phyloP scores from a whole-genome alignment of 1,284 basidiomycete species.

The Microbotryum silenes-acaulis region DNA sequence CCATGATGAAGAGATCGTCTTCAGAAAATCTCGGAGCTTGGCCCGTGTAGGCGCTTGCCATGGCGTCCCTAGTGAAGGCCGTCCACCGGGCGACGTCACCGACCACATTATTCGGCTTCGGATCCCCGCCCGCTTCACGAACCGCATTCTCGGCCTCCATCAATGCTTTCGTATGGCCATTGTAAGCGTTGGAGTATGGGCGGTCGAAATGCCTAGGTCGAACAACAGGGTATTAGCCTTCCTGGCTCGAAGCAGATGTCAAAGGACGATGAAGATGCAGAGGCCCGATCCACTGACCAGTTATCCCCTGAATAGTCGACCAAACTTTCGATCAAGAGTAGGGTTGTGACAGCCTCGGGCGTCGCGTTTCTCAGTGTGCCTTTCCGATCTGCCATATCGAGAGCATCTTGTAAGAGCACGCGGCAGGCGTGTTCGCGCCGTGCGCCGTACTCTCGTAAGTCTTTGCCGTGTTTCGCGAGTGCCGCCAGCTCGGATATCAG shows the following conservation, averaged over 20 bases:
- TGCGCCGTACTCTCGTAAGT: background rate
- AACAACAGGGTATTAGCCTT: no score
- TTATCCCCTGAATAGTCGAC: background rate
- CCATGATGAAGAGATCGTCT: slow-evolving; percentile 4
- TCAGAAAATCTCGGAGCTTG: slow-evolving; percentile 1
- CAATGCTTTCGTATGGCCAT: no score
- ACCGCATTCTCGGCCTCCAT: no score
- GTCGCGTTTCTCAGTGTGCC: background rate
- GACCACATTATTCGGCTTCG: no score
- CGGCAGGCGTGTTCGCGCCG: background rate
- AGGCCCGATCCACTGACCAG: no score
- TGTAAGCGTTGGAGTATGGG: no score
- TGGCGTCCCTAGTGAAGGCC: slow-evolving; percentile 1
- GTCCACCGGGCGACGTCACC: no score
- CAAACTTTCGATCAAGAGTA: slow-evolving; percentile 5
- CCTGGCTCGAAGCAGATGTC: no score
- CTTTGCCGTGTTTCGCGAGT: background rate
- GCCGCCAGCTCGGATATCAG: background rate
- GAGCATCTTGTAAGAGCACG: background rate
- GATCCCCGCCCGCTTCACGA: no score
- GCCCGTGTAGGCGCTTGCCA: background rate
- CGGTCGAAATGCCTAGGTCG: no score
- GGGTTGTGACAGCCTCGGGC: slow-evolving; percentile 4
- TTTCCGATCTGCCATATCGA: slow-evolving; percentile 5
- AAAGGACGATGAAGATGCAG: no score